These are phyloP conservation scores for Mucor saturninus DNA, from an alignment of 371 early-diverging fungal species.

Conservation along the genomic window DNA sequence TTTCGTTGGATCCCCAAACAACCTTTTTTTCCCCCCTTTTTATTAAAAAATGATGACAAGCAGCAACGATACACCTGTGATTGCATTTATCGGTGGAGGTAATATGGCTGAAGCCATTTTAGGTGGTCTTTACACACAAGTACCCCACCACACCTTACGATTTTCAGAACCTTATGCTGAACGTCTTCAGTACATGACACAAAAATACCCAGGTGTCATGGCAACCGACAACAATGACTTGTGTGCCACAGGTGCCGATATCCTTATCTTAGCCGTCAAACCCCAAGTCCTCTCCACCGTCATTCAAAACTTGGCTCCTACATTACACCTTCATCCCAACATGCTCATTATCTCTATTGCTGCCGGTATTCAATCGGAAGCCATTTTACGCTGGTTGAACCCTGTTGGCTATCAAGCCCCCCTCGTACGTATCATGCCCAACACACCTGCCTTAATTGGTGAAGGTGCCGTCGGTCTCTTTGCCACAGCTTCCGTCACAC, in stretches of 20 bases:
- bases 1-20: background rate
- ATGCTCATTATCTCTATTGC: slow-evolving; percentile 45
- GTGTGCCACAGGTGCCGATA: slow-evolving; percentile 59
- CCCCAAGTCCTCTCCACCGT: slow-evolving; percentile 84
- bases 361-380: slow-evolving; percentile 74
- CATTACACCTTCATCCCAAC: slow-evolving; percentile 28
- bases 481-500: slow-evolving; percentile 63
- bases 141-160: slow-evolving; percentile 69
- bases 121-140: slow-evolving; percentile 74
- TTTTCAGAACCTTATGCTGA: slow-evolving; percentile 83
- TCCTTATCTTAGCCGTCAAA: slow-evolving; percentile 30
- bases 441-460: slow-evolving; percentile 88
- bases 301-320: slow-evolving; percentile 57
- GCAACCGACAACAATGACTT: slow-evolving; percentile 52
- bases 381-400: slow-evolving; percentile 75
- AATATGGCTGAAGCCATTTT: slow-evolving; percentile 95
- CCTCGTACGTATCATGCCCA: slow-evolving; percentile 91
- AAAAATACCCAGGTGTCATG: slow-evolving; percentile 59
- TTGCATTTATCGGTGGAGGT: slow-evolving; percentile 89
- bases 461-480: slow-evolving; percentile 90
- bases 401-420: slow-evolving; percentile 32
- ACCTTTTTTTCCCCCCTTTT: background rate
- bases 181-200: slow-evolving; percentile 66
- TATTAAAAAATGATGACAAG: background rate
- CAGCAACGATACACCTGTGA: slow-evolving; percentile 20